Base-by-base conservation (phyloP, 345 rosid genomes). In the Cardiospermum halicacabum region DNA sequence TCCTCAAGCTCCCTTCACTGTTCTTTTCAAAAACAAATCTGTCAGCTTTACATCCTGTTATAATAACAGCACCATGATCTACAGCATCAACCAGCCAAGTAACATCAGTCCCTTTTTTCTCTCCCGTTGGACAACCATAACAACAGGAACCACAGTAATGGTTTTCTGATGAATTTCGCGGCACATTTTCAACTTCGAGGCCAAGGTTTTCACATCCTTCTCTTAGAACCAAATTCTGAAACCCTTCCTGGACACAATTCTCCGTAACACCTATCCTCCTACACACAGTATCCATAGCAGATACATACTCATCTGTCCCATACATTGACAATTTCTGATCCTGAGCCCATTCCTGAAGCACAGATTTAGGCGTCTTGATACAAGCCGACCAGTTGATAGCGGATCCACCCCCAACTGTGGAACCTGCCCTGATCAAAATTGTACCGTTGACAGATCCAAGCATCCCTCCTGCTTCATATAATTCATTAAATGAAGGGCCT, bases 11-110 rank as follows among this genome's bases (percentile, higher is more conserved):
- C 22, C 62, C 67, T 3, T 12, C 31, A 26, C 64, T 51, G 63
- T 73, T 83, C 31, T 53, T 73, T 28, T 80, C 89, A 7, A 88
- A 55, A 36, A 88, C 37, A 30, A 90, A 77, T 53, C 73, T 81
- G 71, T 84, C 97, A 0, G 95, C 98, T 62, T 85, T 90, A 77
- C 98, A 90, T 60, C 85, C 96, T 2, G 96, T 81, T 42, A 93
- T 19, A 43, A 93, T 80, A 34, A 93, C 89, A 4, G 97, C 84
- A 0, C 89, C 89, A 3, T 79, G 72, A 8, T 68, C 62, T 50
- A 88, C 85, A 0, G 99, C 96, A 61, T 90, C 95, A 0, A 90
- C 88, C 31, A 94, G 76, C 99, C 99, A 94, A 9, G 95, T 88
- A 4, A 50, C 48, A 45, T 94, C 92, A 3, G 91, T 85, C 61